These are phyloP conservation scores for Scheffersomyces quercinus DNA, from an alignment of 1,139 yeast genomes.

Conservation along the genomic window DNA sequence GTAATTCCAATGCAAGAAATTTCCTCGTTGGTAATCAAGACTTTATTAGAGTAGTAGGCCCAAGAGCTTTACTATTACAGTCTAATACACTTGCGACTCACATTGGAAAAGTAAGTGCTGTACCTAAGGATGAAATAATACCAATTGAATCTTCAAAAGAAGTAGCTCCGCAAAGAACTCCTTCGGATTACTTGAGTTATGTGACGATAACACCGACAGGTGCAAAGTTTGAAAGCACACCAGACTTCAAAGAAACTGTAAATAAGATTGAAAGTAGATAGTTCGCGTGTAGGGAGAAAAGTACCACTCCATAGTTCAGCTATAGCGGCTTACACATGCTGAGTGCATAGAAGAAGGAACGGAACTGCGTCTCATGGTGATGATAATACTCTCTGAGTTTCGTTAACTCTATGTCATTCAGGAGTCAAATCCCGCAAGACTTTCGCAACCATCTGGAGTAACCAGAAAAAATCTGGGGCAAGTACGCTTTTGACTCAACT, in stretches of 20 bases:
- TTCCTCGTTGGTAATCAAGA: conserved; percentile 33
- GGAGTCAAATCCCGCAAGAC: too few relatives aligned
- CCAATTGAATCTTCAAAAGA: not conserved
- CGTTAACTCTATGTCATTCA: too few relatives aligned
- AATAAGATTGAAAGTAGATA: conserved; percentile 21
- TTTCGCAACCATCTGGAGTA: too few relatives aligned
- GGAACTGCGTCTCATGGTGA: too few relatives aligned
- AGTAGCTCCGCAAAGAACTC: conserved; percentile 9
- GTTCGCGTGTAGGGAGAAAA: not conserved
- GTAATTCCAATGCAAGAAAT: conserved; percentile 10
- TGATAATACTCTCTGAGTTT: too few relatives aligned
- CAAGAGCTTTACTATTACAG: conserved; percentile 55
- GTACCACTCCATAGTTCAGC: too few relatives aligned
- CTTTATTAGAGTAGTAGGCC: conserved; percentile 54
- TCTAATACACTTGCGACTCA: conserved; percentile 21
- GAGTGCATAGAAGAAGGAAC: too few relatives aligned
- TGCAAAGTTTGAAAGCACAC: conserved; percentile 43
- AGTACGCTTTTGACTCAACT: too few relatives aligned
- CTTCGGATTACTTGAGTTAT: conserved; percentile 48
- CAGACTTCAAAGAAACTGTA: conserved; percentile 42
- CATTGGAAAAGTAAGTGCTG: not conserved
- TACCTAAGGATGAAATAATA: not conserved
- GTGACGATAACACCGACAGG: conserved; percentile 42
- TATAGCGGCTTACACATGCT: too few relatives aligned
- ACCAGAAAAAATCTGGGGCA: too few relatives aligned